Percentiles rank a stretch among this genome's conserved stretches.
Evolutionary conservation across 805 yeast species (phyloP).

Genomic region (Pichia sporocuriosa): DNA sequence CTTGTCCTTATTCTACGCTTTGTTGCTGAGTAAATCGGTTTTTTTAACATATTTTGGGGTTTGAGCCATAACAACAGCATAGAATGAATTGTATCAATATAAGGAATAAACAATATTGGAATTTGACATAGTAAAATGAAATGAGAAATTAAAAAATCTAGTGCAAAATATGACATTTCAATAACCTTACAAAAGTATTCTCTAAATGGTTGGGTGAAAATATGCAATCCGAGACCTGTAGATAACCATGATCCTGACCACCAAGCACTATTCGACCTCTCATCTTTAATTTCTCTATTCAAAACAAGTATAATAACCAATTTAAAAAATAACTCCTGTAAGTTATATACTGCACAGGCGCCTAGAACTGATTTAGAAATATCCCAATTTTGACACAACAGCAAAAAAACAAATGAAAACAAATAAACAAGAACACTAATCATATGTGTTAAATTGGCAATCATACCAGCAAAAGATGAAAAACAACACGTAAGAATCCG

Average conservation of each 20-base stretch:
- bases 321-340: conserved; percentile 56
- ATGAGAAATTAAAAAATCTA: conserved; percentile 57
- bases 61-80: conserved; percentile 61
- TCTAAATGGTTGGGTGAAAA: conserved; percentile 55
- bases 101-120: conserved; percentile 58
- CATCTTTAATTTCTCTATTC: conserved; percentile 57
- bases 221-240: conserved; percentile 55
- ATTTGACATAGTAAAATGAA: conserved; percentile 48
- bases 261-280: conserved; percentile 61
- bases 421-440: conserved; percentile 47
- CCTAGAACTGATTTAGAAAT: conserved; percentile 56
- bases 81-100: conserved; percentile 60
- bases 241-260: conserved; percentile 73
- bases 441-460: conserved; percentile 53
- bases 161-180: conserved; percentile 63
- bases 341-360: conserved; percentile 43
- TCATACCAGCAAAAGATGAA: conserved; percentile 39
- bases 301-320: conserved; percentile 42
- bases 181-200: conserved; percentile 56
- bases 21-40: conserved; percentile 36
- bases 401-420: conserved; percentile 52
- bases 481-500: conserved; percentile 42
- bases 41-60: conserved; percentile 38
- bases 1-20: conserved; percentile 37
- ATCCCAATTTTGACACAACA: conserved; percentile 64